These are phyloP conservation scores for Wickerhamiella alocasiicola DNA, from an alignment of 805 yeast genomes.

Conservation along the genomic window DNA sequence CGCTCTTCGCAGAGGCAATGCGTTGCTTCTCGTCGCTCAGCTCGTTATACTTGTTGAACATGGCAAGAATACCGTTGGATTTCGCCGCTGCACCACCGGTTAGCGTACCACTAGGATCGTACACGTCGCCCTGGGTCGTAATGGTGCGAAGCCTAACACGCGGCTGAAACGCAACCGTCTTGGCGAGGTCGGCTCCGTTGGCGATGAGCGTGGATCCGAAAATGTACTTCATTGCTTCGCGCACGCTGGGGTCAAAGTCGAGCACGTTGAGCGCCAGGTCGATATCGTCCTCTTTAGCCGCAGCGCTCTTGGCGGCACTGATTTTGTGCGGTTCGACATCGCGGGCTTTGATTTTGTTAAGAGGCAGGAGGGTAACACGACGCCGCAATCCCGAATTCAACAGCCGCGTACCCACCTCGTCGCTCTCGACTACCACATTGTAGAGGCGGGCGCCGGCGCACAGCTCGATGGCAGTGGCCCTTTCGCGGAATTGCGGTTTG, in stretches of 20 bases:
- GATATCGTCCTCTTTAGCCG: conserved; percentile 59
- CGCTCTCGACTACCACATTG: conserved; percentile 83
- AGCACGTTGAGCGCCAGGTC: conserved; percentile 79
- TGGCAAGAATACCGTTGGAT: not conserved
- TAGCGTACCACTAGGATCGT: conserved; percentile 91
- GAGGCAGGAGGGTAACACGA: conserved; percentile 83
- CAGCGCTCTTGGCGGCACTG: conserved; percentile 54
- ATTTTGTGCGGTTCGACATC: conserved; percentile 41
- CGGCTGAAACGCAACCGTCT: conserved; percentile 77
- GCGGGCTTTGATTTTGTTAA: conserved; percentile 67
- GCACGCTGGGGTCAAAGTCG: conserved; percentile 56
- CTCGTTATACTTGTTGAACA: conserved; percentile 15
- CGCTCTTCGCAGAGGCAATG: not conserved
- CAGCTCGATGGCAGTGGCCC: conserved; percentile 76
- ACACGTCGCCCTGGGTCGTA: conserved; percentile 84
- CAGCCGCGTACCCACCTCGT: conserved; percentile 69
- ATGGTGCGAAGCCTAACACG: conserved; percentile 68
- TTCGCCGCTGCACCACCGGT: conserved; percentile 67
- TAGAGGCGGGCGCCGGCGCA: conserved; percentile 88
- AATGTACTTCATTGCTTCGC: conserved; percentile 77
- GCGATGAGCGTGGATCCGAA: conserved; percentile 88
- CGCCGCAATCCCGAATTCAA: conserved; percentile 68
- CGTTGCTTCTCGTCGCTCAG: conserved; percentile 25
- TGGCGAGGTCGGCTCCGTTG: conserved; percentile 76
- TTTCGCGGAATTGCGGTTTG: conserved; percentile 41